Base-by-base conservation (phyloP, 2,329 filamentous ascomycete genomes). In the Orbilia ellipsospora region DNA sequence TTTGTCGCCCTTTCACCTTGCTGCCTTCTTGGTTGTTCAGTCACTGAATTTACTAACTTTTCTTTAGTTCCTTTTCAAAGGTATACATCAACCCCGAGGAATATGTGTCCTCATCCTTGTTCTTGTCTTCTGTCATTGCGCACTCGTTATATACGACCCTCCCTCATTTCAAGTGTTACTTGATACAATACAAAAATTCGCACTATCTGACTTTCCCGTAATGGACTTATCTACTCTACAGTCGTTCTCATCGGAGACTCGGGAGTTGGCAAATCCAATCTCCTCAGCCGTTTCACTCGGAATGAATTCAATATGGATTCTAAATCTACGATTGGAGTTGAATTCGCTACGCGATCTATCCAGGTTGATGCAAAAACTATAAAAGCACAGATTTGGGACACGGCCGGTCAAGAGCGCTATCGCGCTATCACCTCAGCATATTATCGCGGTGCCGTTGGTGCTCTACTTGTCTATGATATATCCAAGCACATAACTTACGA, bases 361-460 rank as follows among this genome's bases (percentile, higher is more conserved):
- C 94, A 98, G 85, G 95, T 99, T 82, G 95, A 99, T 85, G 92
- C 92, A 82, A 99, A 99, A 89, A 99, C 95, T 78, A 99, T 99
- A 90, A 99, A 99, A 88, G 95, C 95, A 80, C 95, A 99, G 87
- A 99, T 99, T 82, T 99, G 96, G 95, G 95, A 99, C 87, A 99
- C 95, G 73, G 95, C 95, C 79, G 95, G 95, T 80, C 95, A 99
- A 86, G 95, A 99, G 86, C 91, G 95, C 83, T 99, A 98, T 87
- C 92, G 96, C 83, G 95, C 95, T 83, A 99, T 99, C 84, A 99
- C 95, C 80, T 97, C 95, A 75, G 95, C 95, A 80, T 99, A 99
- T 87, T 99, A 99, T 85, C 92, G 95, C 81, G 96, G 95, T 81
- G 96, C 95, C 66, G 95, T 99, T 69, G 95, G 95, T 81, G 95